Evolutionary conservation across 108 stramenopile genomes (phyloP).

Genomic region (Aurantiochytrium sp.): DNA sequence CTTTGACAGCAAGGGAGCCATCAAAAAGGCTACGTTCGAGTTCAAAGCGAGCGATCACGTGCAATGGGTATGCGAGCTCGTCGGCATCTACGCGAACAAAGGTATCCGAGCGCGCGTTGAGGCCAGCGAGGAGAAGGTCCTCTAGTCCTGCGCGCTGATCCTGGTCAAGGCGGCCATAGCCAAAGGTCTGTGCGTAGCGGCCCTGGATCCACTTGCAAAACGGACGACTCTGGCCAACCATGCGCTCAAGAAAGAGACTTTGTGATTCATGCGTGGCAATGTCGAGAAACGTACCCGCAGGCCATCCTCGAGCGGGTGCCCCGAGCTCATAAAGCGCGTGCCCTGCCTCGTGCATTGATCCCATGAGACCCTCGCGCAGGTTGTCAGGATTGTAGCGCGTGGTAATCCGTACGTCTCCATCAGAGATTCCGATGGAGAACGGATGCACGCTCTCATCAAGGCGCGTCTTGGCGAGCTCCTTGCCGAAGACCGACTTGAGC

Average conservation of each 20-base stretch:
- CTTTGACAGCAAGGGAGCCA: slow-evolving; percentile 55
- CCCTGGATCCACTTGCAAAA: slow-evolving; percentile 67
- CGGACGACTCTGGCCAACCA: slow-evolving; percentile 57
- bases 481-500: slow-evolving; percentile 59
- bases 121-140: slow-evolving; percentile 64
- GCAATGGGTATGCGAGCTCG: slow-evolving; percentile 81
- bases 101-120: slow-evolving; percentile 61
- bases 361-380: slow-evolving; percentile 76
- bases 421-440: slow-evolving; percentile 65
- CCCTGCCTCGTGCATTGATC: slow-evolving; percentile 78
- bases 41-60: slow-evolving; percentile 76
- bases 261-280: slow-evolving; percentile 87
- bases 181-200: slow-evolving; percentile 52
- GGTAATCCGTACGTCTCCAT: slow-evolving; percentile 77
- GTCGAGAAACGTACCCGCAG: slow-evolving; percentile 52
- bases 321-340: slow-evolving; percentile 87
- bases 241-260: slow-evolving; percentile 79
- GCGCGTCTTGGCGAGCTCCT: slow-evolving; percentile 57
- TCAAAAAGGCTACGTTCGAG: slow-evolving; percentile 71
- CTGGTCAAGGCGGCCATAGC: slow-evolving; percentile 28
- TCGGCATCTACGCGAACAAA: slow-evolving; percentile 82
- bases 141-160: slow-evolving; percentile 35
- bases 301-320: slow-evolving; percentile 42
- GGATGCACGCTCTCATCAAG: slow-evolving; percentile 82
- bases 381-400: slow-evolving; percentile 61